Percentiles rank a stretch among this genome's conserved stretches.
phyloP scores from a whole-genome alignment of 106 monocot genomes.

The Dendrobium catenatum region DNA sequence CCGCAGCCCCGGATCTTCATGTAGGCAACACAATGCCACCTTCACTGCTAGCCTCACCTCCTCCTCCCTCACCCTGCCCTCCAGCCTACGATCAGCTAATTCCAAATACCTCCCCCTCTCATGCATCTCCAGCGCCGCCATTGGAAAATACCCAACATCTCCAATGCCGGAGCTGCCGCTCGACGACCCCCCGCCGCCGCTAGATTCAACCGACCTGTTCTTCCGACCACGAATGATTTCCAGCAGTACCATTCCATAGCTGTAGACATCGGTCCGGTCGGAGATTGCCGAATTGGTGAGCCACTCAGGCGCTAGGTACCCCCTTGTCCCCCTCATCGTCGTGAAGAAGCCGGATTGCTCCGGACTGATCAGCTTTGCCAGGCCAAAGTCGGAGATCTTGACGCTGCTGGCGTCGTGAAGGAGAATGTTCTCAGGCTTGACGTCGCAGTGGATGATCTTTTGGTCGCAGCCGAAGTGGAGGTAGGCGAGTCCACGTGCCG shows the following conservation, averaged over 20 bases:
- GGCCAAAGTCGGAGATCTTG: conserved; percentile 84
- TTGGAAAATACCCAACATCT: conserved; percentile 43
- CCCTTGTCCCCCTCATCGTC: conserved; percentile 79
- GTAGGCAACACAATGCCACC: conserved; percentile 69
- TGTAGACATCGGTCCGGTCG: conserved; percentile 86
- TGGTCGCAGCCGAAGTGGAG: conserved; percentile 65
- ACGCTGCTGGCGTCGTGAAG: conserved; percentile 46
- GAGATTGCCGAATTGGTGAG: conserved; percentile 78
- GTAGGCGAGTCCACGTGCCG: conserved; percentile 82
- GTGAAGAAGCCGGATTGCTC: conserved; percentile 74
- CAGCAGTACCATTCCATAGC: conserved; percentile 88
- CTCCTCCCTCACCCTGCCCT: conserved; percentile 35
- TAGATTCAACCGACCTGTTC: conserved; percentile 26
- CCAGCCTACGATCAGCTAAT: conserved; percentile 53
- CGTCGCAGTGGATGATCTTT: conserved; percentile 81
- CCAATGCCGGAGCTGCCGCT: not conserved
- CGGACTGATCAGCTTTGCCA: conserved; percentile 71
- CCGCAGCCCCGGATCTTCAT: conserved; percentile 60
- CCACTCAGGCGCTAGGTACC: conserved; percentile 93
- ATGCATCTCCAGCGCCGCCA: conserved; percentile 71
- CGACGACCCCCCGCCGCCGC: not conserved
- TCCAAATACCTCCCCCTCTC: conserved; percentile 42
- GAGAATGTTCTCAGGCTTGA: conserved; percentile 93
- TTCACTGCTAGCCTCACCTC: conserved; percentile 56
- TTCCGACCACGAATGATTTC: conserved; percentile 68